A percentile compares a stretch with the other conserved stretches of the same genome.
Evolutionary conservation across 345 rosid genomes (phyloP).

Genomic region (Triadica sebifera): DNA sequence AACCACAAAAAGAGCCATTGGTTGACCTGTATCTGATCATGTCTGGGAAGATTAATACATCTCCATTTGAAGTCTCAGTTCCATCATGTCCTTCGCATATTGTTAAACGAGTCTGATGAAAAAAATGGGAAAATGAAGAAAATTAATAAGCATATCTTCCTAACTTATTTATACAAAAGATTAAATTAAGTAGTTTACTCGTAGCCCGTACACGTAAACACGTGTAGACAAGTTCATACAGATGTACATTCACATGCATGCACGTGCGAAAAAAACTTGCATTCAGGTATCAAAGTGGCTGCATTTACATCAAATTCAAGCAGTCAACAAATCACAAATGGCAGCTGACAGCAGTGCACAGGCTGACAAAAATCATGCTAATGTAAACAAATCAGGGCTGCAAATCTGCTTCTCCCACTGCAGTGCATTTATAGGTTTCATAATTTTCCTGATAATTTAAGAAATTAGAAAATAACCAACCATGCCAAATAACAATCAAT

Average conservation of each 20-base stretch:
- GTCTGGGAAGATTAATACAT: slow-evolving; percentile 94
- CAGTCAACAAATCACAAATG: not conserved
- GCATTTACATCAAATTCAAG: not conserved
- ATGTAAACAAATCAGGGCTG: not conserved
- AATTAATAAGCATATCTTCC: not conserved
- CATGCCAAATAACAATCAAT: not conserved
- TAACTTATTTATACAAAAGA: not conserved
- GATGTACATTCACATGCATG: not conserved
- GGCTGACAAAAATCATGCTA: not conserved
- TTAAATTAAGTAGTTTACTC: not conserved
- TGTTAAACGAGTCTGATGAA: slow-evolving; percentile 69
- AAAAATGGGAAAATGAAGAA: not conserved
- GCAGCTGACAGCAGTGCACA: not conserved
- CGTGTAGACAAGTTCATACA: too few relatives aligned
- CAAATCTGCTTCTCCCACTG: not conserved
- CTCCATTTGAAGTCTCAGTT: slow-evolving; percentile 94
- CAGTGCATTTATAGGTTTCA: not conserved
- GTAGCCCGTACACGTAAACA: too few relatives aligned
- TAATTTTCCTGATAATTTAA: not conserved
- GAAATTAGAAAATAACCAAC: not conserved
- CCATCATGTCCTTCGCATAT: slow-evolving; percentile 99
- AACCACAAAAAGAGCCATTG: slow-evolving; percentile 9
- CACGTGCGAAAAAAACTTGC: not conserved
- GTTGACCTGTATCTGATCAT: slow-evolving; percentile 92
- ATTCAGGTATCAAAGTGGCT: not conserved